Percentiles rank a stretch among this genome's conserved stretches.
These are phyloP conservation scores for Coemansia guatemalensis DNA, from an alignment of 192 early-diverging fungal species.

Conservation along the genomic window DNA sequence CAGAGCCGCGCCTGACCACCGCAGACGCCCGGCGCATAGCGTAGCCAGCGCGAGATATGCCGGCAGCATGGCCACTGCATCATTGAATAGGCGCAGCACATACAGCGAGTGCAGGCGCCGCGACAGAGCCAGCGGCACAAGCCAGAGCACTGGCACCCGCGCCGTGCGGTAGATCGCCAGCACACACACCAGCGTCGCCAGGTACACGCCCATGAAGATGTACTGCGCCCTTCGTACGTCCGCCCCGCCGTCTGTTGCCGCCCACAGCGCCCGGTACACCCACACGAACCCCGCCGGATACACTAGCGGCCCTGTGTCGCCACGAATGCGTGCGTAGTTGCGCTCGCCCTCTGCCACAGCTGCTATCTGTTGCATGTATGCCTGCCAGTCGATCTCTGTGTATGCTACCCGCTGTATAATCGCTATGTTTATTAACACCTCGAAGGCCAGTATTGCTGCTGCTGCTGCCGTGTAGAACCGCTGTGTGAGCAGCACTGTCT, in stretches of 20 bases:
- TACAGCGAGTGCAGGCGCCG: constrained; percentile 94
- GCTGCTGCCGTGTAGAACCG: constrained; percentile 21
- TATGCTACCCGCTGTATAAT: constrained; percentile 51
- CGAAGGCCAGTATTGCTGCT: constrained; percentile 14
- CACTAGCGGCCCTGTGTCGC: constrained; percentile 94
- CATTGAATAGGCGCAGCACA: constrained; percentile 91
- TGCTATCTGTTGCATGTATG: constrained; percentile 93
- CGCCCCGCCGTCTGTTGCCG: constrained; percentile 65
- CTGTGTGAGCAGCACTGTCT: constrained; percentile 12
- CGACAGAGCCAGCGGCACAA: constrained; percentile 70
- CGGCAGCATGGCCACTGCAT: constrained; percentile 85
- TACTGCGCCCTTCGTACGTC: constrained; percentile 77
- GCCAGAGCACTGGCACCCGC: constrained; percentile 65
- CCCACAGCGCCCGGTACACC: constrained; percentile 71
- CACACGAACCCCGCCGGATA: constrained; percentile 92
- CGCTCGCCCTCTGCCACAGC: constrained; percentile 79
- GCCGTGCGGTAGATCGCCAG: constrained; percentile 62
- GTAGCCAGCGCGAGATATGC: constrained; percentile 70
- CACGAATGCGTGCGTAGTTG: constrained; percentile 75
- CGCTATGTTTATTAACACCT: constrained; percentile 6
- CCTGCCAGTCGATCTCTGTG: constrained; percentile 96
- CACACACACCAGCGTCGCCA: constrained; percentile 66
- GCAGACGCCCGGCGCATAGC: constrained; percentile 51
- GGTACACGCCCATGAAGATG: constrained; percentile 77
- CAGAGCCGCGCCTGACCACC: constrained; percentile 21